Percentiles rank a stretch among this genome's conserved stretches.
Conservation (phyloP, 2,329 filamentous ascomycete species). For the Venturia pyrina region DNA sequence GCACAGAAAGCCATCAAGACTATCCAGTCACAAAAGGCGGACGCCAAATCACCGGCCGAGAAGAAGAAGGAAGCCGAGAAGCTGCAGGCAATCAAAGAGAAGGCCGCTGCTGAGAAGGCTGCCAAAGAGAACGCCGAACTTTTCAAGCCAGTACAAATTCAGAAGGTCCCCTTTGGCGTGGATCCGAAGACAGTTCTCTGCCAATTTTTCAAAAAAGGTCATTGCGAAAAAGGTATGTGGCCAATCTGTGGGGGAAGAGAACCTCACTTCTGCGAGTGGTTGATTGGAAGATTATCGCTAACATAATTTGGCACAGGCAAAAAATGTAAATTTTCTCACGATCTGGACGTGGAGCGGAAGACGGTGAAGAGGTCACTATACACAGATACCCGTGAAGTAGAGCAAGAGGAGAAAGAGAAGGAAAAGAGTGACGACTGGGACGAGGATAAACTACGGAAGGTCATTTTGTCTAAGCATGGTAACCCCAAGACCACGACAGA, state of each 20-base stretch:
- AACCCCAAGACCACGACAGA: conserved; percentile 93
- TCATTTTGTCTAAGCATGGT: conserved; percentile 92
- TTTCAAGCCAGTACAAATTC: conserved; percentile 87
- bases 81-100: conserved; percentile 66
- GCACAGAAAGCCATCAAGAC: conserved; percentile 88
- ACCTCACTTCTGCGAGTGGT: background rate
- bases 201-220: conserved; percentile 93
- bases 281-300: background rate
- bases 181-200: conserved; percentile 97
- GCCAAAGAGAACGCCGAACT: conserved; percentile 70
- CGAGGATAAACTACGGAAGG: conserved; percentile 84
- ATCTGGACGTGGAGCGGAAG: conserved; percentile 81
- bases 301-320: conserved; percentile 35
- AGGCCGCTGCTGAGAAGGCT: conserved; percentile 79
- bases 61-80: conserved; percentile 67
- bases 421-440: conserved; percentile 97
- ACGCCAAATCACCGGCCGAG: conserved; percentile 72
- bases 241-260: background rate
- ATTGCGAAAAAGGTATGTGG: conserved; percentile 72
- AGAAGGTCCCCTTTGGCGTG: conserved; percentile 95
- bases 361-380: conserved; percentile 88
- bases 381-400: conserved; percentile 65
- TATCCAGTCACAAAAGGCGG: conserved; percentile 62
- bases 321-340: conserved; percentile 98
- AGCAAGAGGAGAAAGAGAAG: conserved; percentile 67